These are phyloP conservation scores for Populus trichocarpa DNA, from an alignment of 441 rosid genomes.

Conservation along the genomic window DNA sequence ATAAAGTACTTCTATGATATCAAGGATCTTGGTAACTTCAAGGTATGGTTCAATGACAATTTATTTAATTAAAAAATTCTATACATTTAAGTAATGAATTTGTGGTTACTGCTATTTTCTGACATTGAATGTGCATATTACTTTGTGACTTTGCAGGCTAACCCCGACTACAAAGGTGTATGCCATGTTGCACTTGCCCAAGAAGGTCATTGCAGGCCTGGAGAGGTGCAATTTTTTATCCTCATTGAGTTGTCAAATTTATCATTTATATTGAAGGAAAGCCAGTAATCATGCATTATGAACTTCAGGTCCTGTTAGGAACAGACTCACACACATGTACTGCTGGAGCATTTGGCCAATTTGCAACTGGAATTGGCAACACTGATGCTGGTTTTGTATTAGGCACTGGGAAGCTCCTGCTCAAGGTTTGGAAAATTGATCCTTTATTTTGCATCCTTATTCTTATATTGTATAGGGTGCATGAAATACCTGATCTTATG, in stretches of 20 bases:
- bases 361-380: conserved; percentile 98
- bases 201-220: conserved; percentile 99
- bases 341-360: conserved; percentile 97
- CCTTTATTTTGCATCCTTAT: not conserved
- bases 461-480: not conserved
- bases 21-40: conserved; percentile 75
- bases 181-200: conserved; percentile 97
- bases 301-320: conserved; percentile 79
- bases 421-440: conserved; percentile 53
- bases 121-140: conserved; percentile 10
- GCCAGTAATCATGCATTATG: conserved; percentile 3
- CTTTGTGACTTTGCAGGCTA: conserved; percentile 50
- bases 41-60: conserved; percentile 39
- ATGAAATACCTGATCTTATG: not conserved
- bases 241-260: not conserved
- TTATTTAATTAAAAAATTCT: not conserved
- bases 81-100: not conserved
- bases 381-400: conserved; percentile 96
- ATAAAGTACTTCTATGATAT: conserved; percentile 96
- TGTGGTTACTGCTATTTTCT: not conserved
- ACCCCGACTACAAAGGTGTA: conserved; percentile 97
- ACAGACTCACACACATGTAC: conserved; percentile 98
- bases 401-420: conserved; percentile 89
- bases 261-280: not conserved
- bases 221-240: conserved; percentile 57